A percentile compares a stretch with the other conserved stretches of the same genome.
Evolutionary conservation across 805 yeast genomes (phyloP).

Genomic region (Babjeviella inositovora): DNA sequence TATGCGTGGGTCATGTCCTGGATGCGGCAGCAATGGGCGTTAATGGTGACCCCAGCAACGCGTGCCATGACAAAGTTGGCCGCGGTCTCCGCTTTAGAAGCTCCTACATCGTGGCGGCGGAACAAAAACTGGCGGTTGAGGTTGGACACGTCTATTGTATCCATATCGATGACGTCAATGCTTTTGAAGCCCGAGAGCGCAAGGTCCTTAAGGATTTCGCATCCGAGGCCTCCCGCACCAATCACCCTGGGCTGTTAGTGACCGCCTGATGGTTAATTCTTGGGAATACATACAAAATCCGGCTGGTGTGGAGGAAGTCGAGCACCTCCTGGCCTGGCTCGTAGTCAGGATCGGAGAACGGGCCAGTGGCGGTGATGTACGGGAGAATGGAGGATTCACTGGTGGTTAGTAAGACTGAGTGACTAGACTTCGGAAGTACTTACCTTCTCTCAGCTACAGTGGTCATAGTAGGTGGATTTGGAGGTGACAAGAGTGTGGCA

Average conservation of each 20-base stretch:
- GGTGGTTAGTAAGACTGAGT: too few species aligned
- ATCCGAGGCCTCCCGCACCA: slow-evolving; percentile 79
- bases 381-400: too few species aligned
- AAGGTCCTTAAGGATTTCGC: slow-evolving; percentile 62
- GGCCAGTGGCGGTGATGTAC: too few species aligned
- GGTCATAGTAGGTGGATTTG: too few species aligned
- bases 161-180: slow-evolving; percentile 68
- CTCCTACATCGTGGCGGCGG: slow-evolving; percentile 42
- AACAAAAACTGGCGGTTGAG: slow-evolving; percentile 66
- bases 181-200: slow-evolving; percentile 53
- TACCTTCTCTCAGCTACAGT: too few species aligned
- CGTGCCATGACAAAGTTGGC: slow-evolving; percentile 36
- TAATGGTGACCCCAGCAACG: slow-evolving; percentile 25
- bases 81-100: slow-evolving; percentile 52
- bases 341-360: slow-evolving; percentile 15
- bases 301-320: slow-evolving; percentile 8
- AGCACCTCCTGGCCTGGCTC: slow-evolving; percentile 12
- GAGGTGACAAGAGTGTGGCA: too few species aligned
- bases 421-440: too few species aligned
- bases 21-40: slow-evolving; percentile 49
- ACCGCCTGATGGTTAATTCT: too few species aligned
- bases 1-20: slow-evolving; percentile 41
- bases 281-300: slow-evolving; percentile 13
- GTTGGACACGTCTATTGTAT: slow-evolving; percentile 64
- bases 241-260: too few species aligned